phyloP scores from a whole-genome alignment of 1,284 basidiomycete genomes.

The Cystobasidium pallidum region DNA sequence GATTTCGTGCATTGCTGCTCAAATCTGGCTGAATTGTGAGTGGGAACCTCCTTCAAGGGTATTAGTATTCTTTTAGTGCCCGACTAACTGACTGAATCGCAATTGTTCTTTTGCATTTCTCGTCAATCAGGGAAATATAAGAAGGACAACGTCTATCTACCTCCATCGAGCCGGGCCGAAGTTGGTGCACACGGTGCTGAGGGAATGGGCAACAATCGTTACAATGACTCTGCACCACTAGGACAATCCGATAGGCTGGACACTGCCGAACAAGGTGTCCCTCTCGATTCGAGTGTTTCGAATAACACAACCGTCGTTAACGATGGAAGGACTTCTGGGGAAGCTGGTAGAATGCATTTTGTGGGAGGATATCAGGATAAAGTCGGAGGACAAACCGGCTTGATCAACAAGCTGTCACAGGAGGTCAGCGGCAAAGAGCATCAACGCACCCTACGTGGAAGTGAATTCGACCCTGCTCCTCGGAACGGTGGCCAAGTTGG shows the following conservation, averaged over 20 bases:
- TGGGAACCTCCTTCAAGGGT: background rate
- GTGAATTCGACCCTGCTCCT: background rate
- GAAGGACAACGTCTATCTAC: slow-evolving; percentile 31
- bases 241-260: background rate
- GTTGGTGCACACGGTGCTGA: background rate
- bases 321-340: background rate
- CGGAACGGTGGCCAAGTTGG: background rate
- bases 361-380: background rate
- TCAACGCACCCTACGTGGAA: background rate
- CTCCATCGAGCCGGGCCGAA: background rate
- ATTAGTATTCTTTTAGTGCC: too few relatives aligned
- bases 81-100: too few relatives aligned
- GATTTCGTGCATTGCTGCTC: slow-evolving; percentile 55
- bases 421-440: background rate
- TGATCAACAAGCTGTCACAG: background rate
- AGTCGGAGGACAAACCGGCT: background rate
- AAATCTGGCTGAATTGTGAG: slow-evolving; percentile 51
- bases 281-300: slow-evolving; percentile 3
- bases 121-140: slow-evolving; percentile 4
- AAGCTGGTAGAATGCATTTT: slow-evolving; percentile 5
- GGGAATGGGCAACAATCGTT: background rate
- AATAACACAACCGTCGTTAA: slow-evolving; percentile 14
- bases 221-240: too few relatives aligned
- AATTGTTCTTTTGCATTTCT: too few relatives aligned
- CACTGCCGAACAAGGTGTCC: background rate